A percentile compares a stretch with the other conserved stretches of the same genome.
These are phyloP conservation scores for Colletotrichum aenigma DNA, from an alignment of 2,329 filamentous ascomycete species.

Conservation along the genomic window DNA sequence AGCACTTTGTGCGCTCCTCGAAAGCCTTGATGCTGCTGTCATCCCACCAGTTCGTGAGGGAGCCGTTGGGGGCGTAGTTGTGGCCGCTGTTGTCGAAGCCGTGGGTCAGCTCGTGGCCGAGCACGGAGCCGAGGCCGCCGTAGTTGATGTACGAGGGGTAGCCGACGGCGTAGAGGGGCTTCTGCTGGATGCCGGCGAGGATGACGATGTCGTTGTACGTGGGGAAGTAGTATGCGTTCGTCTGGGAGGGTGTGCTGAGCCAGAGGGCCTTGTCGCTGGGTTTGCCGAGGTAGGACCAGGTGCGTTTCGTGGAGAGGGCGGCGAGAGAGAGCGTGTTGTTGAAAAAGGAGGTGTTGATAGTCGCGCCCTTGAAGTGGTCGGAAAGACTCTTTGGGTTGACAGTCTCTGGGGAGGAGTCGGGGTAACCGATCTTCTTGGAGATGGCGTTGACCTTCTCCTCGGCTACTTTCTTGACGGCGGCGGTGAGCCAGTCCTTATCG, in stretches of 20 bases:
- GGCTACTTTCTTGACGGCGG: constrained; percentile 61
- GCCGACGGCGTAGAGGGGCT: constrained; percentile 63
- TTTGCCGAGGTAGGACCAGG: constrained; percentile 63
- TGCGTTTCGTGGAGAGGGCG: constrained; percentile 47
- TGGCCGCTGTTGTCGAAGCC: constrained; percentile 71
- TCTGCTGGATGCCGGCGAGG: constrained; percentile 71
- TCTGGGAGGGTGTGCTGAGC: constrained; percentile 61
- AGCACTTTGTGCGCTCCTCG: constrained; percentile 64
- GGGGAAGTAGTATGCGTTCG: constrained; percentile 70
- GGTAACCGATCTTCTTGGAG: constrained; percentile 70
- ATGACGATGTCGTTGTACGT: constrained; percentile 72
- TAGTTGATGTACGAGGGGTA: constrained; percentile 70
- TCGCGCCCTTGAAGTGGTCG: constrained; percentile 60
- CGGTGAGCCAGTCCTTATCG: constrained; percentile 66
- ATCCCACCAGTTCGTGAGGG: constrained; percentile 71
- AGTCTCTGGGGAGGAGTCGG: constrained; percentile 64
- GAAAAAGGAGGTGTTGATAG: constrained; percentile 59
- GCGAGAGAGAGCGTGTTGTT: constrained; percentile 57
- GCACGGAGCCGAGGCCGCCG: constrained; percentile 68
- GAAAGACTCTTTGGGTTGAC: constrained; percentile 59
- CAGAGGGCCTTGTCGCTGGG: constrained; percentile 64
- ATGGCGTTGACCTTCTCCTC: constrained; percentile 71
- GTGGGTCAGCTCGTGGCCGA: constrained; percentile 73
- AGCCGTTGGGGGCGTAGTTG: constrained; percentile 67
- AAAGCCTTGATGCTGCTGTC: constrained; percentile 62